Evolutionary conservation across 495 filamentous ascomycete genomes (phyloP).

Genomic region (Neurospora sp.): DNA sequence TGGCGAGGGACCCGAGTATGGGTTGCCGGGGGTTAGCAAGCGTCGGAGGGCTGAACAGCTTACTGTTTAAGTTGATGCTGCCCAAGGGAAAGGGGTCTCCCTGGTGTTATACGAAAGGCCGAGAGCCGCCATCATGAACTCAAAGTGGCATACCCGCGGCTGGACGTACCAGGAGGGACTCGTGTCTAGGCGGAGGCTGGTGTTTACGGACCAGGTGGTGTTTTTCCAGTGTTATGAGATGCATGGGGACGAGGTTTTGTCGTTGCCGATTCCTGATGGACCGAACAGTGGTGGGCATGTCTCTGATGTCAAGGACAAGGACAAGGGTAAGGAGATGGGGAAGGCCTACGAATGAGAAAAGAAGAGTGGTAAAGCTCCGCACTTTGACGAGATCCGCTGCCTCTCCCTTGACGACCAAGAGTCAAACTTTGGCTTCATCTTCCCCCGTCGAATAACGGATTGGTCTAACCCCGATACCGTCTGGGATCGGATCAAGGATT

Average conservation of each 20-base stretch:
- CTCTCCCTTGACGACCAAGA: no score
- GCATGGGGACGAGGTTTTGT: slow-evolving; percentile 12
- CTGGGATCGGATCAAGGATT: no score
- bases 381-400: no score
- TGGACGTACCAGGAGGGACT: slow-evolving; percentile 37
- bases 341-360: no score
- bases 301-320: neutral
- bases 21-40: slow-evolving; percentile 23
- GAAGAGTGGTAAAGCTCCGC: no score
- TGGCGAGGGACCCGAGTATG: slow-evolving; percentile 13
- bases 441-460: no score
- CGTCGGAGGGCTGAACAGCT: neutral
- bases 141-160: slow-evolving; percentile 24
- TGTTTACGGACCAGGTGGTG: slow-evolving; percentile 18
- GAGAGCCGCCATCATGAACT: slow-evolving; percentile 6
- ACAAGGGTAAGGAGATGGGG: no score
- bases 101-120: neutral
- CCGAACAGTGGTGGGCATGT: neutral
- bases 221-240: slow-evolving; percentile 28
- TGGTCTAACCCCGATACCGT: no score
- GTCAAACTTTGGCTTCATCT: no score
- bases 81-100: neutral
- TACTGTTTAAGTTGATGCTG: neutral
- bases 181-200: slow-evolving; percentile 18
- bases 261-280: neutral